Evolutionary conservation across 2,329 filamentous ascomycete species (phyloP).

Genomic region (Incumbomyces lentus): DNA sequence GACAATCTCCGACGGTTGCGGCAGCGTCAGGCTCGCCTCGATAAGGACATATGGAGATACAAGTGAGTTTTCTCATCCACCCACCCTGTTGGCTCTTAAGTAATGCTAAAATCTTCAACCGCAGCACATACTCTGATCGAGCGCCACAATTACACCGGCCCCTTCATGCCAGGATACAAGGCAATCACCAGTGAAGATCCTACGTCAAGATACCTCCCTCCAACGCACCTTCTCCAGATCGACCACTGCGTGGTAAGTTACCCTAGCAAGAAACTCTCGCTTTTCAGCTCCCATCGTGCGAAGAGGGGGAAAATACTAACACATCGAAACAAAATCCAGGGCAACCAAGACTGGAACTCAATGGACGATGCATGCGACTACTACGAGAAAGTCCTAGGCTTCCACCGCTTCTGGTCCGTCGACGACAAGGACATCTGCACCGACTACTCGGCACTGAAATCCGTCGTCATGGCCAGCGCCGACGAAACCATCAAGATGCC

Average conservation of each 20-base stretch:
- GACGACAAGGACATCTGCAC: slow-evolving; percentile 89
- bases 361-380: slow-evolving; percentile 59
- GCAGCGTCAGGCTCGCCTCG: slow-evolving; percentile 61
- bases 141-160: slow-evolving; percentile 57
- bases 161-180: slow-evolving; percentile 76
- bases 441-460: slow-evolving; percentile 79
- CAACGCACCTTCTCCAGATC: slow-evolving; percentile 60
- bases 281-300: no score
- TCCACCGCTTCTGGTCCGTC: slow-evolving; percentile 96
- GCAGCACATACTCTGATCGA: slow-evolving; percentile 71
- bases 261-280: no score
- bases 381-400: slow-evolving; percentile 81
- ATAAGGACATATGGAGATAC: slow-evolving; percentile 93
- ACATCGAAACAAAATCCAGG: slow-evolving; percentile 29
- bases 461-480: slow-evolving; percentile 78
- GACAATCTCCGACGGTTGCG: slow-evolving; percentile 53
- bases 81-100: no score
- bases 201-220: slow-evolving; percentile 43
- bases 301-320: no score
- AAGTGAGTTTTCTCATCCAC: slow-evolving; percentile 27
- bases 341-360: slow-evolving; percentile 84
- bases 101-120: neutral
- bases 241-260: slow-evolving; percentile 68
- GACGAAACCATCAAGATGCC: slow-evolving; percentile 93
- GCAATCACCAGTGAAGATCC: slow-evolving; percentile 39